Percentiles rank a stretch among this genome's conserved stretches.
These are phyloP conservation scores for Aspergillus tubingensis DNA, from an alignment of 2,329 filamentous ascomycete genomes.

Conservation along the genomic window DNA sequence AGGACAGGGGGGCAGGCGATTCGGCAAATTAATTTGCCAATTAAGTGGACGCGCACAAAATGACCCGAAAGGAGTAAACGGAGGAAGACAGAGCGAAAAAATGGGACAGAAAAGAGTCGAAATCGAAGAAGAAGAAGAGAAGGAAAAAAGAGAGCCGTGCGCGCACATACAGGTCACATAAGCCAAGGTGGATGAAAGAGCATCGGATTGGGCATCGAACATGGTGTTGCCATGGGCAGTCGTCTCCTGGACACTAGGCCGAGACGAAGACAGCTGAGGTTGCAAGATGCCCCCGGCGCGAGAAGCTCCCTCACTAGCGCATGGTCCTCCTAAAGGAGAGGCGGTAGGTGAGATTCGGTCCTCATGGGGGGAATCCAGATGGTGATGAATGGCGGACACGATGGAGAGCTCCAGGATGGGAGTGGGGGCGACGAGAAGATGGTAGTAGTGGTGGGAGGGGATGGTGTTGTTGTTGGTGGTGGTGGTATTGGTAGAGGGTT, in stretches of 20 bases:
- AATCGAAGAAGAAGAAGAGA: slow-evolving; percentile 10
- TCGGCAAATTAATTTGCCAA: slow-evolving; percentile 3
- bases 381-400: slow-evolving; percentile 15
- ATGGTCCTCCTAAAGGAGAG: slow-evolving; percentile 36
- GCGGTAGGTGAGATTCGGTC: slow-evolving; percentile 20
- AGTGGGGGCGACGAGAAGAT: slow-evolving; percentile 3
- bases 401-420: slow-evolving; percentile 24
- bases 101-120: not conserved
- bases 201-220: slow-evolving; percentile 43
- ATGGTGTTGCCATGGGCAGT: slow-evolving; percentile 44
- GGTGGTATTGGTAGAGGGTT: slow-evolving; percentile 5
- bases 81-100: slow-evolving; percentile 5
- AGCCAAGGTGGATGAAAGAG: slow-evolving; percentile 37
- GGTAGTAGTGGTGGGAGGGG: not conserved
- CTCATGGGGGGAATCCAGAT: slow-evolving; percentile 20
- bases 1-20: not conserved
- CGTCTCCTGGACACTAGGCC: slow-evolving; percentile 34
- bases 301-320: slow-evolving; percentile 39
- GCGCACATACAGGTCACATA: slow-evolving; percentile 39
- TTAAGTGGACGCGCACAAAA: not conserved
- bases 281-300: slow-evolving; percentile 40
- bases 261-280: slow-evolving; percentile 34
- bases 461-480: too few species aligned
- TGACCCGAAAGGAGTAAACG: slow-evolving; percentile 5
- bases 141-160: slow-evolving; percentile 11